These are phyloP conservation scores for Botrytis porri DNA, from an alignment of 2,329 filamentous ascomycete genomes.

Conservation along the genomic window DNA sequence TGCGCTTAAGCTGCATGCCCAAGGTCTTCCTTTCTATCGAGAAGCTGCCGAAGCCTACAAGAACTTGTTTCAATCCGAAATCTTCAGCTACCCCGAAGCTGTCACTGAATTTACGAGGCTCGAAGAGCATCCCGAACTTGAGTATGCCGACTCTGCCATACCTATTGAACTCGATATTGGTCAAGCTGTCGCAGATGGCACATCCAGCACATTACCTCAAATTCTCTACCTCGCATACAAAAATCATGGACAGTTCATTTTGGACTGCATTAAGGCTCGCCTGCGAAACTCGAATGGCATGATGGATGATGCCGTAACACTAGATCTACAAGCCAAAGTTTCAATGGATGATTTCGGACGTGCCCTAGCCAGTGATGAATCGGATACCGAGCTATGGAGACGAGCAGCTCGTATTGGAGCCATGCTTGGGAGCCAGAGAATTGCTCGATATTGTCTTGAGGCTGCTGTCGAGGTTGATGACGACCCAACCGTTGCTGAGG, in stretches of 20 bases:
- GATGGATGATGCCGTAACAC: slow-evolving; percentile 36
- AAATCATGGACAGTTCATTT: slow-evolving; percentile 85
- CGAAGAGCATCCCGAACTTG: slow-evolving; percentile 52
- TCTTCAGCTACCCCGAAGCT: slow-evolving; percentile 89
- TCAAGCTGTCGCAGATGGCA: slow-evolving; percentile 65
- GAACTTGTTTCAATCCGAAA: slow-evolving; percentile 83
- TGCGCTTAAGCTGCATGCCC: slow-evolving; percentile 86
- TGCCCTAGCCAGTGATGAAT: slow-evolving; percentile 63
- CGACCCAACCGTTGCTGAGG: slow-evolving; percentile 59
- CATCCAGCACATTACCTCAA: slow-evolving; percentile 78
- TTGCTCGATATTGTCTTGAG: slow-evolving; percentile 62
- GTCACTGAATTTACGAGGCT: slow-evolving; percentile 78
- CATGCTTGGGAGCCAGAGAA: slow-evolving; percentile 54
- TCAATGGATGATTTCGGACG: slow-evolving; percentile 56
- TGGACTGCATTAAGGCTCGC: slow-evolving; percentile 68
- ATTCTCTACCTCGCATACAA: slow-evolving; percentile 93
- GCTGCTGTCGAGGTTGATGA: slow-evolving; percentile 66
- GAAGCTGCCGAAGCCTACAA: slow-evolving; percentile 80
- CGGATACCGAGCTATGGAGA: slow-evolving; percentile 65
- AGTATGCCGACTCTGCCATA: slow-evolving; percentile 49
- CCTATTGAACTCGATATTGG: slow-evolving; percentile 52
- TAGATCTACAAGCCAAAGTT: slow-evolving; percentile 37
- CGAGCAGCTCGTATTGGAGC: slow-evolving; percentile 56
- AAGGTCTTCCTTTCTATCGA: slow-evolving; percentile 72
- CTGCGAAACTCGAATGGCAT: slow-evolving; percentile 40